Conservation (phyloP, 805 yeast genomes). For the Candida jianshihensis region DNA sequence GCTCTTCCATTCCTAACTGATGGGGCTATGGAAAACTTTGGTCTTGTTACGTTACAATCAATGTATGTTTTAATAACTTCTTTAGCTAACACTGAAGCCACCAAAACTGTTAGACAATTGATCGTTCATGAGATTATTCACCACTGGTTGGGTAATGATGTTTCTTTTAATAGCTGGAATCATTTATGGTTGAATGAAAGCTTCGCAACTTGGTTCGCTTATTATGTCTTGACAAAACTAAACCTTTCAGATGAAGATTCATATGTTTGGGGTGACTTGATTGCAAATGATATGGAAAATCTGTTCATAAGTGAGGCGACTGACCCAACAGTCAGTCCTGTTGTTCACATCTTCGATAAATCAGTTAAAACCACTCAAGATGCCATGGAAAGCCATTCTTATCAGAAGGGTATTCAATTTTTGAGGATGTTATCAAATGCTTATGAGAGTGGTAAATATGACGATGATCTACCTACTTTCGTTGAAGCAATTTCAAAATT, state of each 20-base stretch:
- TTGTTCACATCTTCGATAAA: conserved; percentile 14
- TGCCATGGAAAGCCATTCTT: conserved; percentile 44
- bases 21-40: conserved; percentile 80
- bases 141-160: conserved; percentile 71
- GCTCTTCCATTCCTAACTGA: conserved; percentile 67
- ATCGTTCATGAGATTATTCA: conserved; percentile 70
- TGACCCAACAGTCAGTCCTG: conserved; percentile 29
- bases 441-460: conserved; percentile 27
- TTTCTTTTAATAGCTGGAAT: conserved; percentile 63
- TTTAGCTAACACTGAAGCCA: conserved; percentile 19
- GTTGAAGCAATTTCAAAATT: conserved; percentile 32
- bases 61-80: conserved; percentile 38
- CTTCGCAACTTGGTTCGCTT: conserved; percentile 71
- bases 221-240: conserved; percentile 31
- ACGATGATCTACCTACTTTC: conserved; percentile 26
- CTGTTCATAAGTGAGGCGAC: conserved; percentile 32
- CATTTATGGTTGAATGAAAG: conserved; percentile 72
- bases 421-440: conserved; percentile 44
- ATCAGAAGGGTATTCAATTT: conserved; percentile 54
- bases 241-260: conserved; percentile 21
- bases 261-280: conserved; percentile 27
- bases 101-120: conserved; percentile 42
- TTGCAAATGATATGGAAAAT: conserved; percentile 25
- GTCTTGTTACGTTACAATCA: conserved; percentile 53
- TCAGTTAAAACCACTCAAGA: conserved; percentile 34